Evolutionary conservation across 1,139 yeast species (phyloP), one percentile per base, ranked within the genome.

Genomic region (Debaryomycetaceae sp.): DNA sequence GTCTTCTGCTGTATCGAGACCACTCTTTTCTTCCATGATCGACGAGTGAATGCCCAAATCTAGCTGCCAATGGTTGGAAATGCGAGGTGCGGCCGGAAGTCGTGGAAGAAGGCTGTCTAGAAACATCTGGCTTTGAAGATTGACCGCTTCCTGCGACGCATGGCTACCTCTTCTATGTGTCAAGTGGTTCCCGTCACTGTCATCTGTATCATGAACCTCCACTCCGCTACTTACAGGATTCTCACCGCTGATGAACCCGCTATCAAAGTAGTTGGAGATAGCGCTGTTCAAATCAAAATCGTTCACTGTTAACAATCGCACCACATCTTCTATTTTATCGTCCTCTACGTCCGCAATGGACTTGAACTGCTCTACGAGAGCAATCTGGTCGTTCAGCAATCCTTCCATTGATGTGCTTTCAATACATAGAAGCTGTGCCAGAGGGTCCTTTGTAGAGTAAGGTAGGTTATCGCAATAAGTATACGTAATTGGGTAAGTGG

Each of bases 261-360:
- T 61, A 46, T 79, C 84, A 47, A 78, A 77, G 51, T 64, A 79
- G 38, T 71, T 61, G 8, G 75, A 68, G 19, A 77, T 61, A 11
- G 83, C 75, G 40, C 64, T 64, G 47, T 78, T 79, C 42, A 79
- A 57, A 49, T 78, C 65, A 70, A 72, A 73, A 42, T 71, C 67
- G 47, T 75, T 65, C 30, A 67, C 60, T 1, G 65, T 55, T 35
- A 79, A 57, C 18, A 79, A 55, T 26, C 62, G 55, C 2, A 61
- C 43, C 1, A 72, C 65, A 30, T 67, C 65, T 3, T 61, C 65
- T 19, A 59, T 58, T 28, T 65, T 66, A 2, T 59, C 65, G 7
- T 60, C 64, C 4, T 59, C 70, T 36, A 61, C 55, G 3, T 74
- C 75, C 0, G 80, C 66, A 32, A 79, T 71, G 35, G 67, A 65